Conservation (phyloP, 495 filamentous ascomycete genomes). For the Stereocaulon alpinum region DNA sequence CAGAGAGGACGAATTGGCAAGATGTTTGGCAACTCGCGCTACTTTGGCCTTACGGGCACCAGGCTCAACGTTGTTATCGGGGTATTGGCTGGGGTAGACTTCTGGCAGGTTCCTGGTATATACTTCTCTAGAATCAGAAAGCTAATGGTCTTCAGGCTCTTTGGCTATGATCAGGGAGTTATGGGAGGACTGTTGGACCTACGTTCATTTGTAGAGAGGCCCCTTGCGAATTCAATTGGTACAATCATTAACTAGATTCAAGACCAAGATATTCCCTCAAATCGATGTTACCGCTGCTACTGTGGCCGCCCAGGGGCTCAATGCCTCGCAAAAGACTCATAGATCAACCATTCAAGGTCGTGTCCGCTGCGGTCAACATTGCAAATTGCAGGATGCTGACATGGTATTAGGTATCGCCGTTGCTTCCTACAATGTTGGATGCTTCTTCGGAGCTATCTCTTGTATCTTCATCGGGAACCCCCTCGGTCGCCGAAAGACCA, state of each 20-base stretch:
- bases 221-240: background rate
- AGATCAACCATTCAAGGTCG: conserved; percentile 48
- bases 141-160: conserved; percentile 24
- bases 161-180: conserved; percentile 44
- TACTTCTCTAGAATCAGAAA: background rate
- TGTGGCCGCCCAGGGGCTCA: conserved; percentile 21
- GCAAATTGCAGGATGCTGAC: conserved; percentile 1
- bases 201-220: conserved; percentile 10
- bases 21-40: conserved; percentile 37
- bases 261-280: conserved; percentile 43
- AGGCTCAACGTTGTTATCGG: conserved; percentile 59
- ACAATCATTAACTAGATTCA: conserved; percentile 20
- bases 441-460: conserved; percentile 58
- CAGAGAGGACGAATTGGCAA: conserved; percentile 1
- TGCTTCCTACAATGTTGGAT: conserved; percentile 64
- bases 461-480: conserved; percentile 62
- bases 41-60: conserved; percentile 56
- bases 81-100: conserved; percentile 59
- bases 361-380: background rate
- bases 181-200: conserved; percentile 26
- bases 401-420: conserved; percentile 41
- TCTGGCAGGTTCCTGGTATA: conserved; percentile 30
- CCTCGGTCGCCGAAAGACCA: conserved; percentile 59
- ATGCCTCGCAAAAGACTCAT: conserved; percentile 24
- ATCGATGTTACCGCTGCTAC: conserved; percentile 39